Percentiles rank a stretch among this genome's conserved stretches.
Conservation (phyloP, 1,284 basidiomycete genomes). For the Heterobasidion annosum region DNA sequence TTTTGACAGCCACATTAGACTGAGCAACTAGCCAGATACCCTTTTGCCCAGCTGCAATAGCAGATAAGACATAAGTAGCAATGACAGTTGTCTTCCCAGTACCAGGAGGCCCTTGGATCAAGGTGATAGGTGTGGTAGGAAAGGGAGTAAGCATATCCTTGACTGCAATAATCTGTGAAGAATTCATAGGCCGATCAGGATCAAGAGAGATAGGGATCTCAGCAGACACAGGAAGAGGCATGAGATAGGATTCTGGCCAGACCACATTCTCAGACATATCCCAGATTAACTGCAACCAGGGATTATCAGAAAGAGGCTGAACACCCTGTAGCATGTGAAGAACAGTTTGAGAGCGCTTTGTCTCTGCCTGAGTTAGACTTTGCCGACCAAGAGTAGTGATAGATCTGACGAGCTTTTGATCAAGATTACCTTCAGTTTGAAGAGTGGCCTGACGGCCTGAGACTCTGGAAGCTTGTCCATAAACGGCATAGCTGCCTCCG, state of each 20-base stretch:
- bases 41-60: conserved; percentile 23
- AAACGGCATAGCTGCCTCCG: conserved; percentile 10
- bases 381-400: conserved; percentile 36
- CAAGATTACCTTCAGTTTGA: conserved; percentile 12
- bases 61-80: conserved; percentile 40
- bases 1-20: conserved; percentile 60
- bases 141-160: conserved; percentile 38
- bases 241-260: conserved; percentile 17
- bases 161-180: conserved; percentile 45
- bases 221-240: background rate
- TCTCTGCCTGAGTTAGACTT: conserved; percentile 43
- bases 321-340: conserved; percentile 42
- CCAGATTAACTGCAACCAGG: conserved; percentile 44
- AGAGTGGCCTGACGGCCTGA: conserved; percentile 16
- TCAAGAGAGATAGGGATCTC: conserved; percentile 4
- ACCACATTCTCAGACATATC: conserved; percentile 11
- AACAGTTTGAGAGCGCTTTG: conserved; percentile 30
- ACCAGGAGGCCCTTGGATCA: conserved; percentile 52
- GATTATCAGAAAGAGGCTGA: conserved; percentile 30
- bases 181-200: conserved; percentile 29
- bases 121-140: conserved; percentile 28
- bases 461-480: conserved; percentile 19
- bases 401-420: conserved; percentile 15
- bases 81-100: conserved; percentile 59
- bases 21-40: conserved; percentile 70